Evolutionary conservation across 371 early-diverging fungal genomes (phyloP), one percentile per base, ranked within the genome.

Genomic region (Nematocida displodere): DNA sequence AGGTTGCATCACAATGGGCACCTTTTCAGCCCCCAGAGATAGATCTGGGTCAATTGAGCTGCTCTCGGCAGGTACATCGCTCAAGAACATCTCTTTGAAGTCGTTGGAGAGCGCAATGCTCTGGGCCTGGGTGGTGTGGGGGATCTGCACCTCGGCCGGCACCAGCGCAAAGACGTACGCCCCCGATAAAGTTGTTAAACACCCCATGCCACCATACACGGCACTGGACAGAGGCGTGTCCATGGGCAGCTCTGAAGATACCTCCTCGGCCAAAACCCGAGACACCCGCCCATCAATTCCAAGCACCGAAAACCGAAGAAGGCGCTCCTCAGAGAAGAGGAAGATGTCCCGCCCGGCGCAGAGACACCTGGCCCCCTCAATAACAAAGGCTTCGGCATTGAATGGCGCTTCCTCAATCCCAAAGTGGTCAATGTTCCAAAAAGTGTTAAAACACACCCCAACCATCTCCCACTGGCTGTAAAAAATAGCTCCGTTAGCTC

Each of bases 381-480:
- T 29, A 33, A 59, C 33, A 47, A 61, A 59, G 0, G 26, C 42
- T 20, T 26, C 7, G 2, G 26, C 75, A 31, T 58, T n/a, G 24
- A 71, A 22, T 7, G n/a, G 26, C 13, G 15, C 39, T 20, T 71
- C 62, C 17, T 59, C 48, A 37, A 71, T 59, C 26, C 62, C 75
- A 0, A 71, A 42, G 33, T 11, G 2, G 5, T 58, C 75, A n/a
- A 71, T 40, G 15, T 40, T 46, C 75, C 75, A 71, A 39, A 71
- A 71, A 1, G 29, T 56, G 29, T 71, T 71, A 34, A 71, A 71
- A 17, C 62, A 49, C 40, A 71, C 75, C 1, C 75, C 75, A 7
- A 49, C 47, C 75, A 61, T 71, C 49, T 71, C 75, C 62, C 62
- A 61, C 58, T 61, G 75, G 33, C 50, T 71, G 42, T 71, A 71